These are phyloP conservation scores for Endoconidiophora polonica DNA, from an alignment of 2,329 filamentous ascomycete genomes.

Conservation along the genomic window DNA sequence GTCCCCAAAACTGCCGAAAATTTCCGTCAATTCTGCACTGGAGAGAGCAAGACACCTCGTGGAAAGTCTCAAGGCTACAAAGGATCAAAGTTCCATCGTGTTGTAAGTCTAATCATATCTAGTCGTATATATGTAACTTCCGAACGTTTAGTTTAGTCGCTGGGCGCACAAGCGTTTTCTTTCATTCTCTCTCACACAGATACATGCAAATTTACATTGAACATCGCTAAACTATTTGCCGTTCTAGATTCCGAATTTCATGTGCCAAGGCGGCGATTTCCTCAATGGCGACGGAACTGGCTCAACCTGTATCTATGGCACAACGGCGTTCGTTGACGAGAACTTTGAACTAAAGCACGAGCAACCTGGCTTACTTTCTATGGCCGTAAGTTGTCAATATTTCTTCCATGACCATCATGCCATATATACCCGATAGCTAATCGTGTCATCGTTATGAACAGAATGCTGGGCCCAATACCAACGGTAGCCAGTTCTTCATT, in stretches of 20 bases:
- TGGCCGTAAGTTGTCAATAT: conserved; percentile 53
- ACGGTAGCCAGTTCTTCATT: conserved; percentile 96
- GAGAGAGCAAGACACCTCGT: conserved; percentile 64
- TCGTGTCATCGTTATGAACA: conserved; percentile 20
- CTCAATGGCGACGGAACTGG: conserved; percentile 85
- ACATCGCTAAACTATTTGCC: too few relatives aligned
- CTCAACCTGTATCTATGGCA: conserved; percentile 74
- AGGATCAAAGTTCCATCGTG: conserved; percentile 81
- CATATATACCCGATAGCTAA: conserved; percentile 2
- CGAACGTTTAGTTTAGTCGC: too few relatives aligned
- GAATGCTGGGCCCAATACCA: conserved; percentile 84
- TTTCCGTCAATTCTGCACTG: conserved; percentile 93
- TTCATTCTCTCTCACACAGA: not conserved
- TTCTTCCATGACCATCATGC: not conserved
- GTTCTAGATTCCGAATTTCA: conserved; percentile 74
- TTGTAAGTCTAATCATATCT: conserved; percentile 34
- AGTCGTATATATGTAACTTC: too few relatives aligned
- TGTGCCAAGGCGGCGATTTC: conserved; percentile 96
- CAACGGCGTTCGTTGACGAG: conserved; percentile 73
- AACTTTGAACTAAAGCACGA: conserved; percentile 73
- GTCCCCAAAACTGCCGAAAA: conserved; percentile 87
- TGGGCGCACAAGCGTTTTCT: not conserved
- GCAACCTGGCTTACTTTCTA: conserved; percentile 64
- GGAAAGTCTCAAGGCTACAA: conserved; percentile 86
- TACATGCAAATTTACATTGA: too few relatives aligned